Percentiles rank a stretch among this genome's conserved stretches.
Evolutionary conservation across 768 basidiomycete genomes (phyloP).

Genomic region (Boletus rubescentipes): DNA sequence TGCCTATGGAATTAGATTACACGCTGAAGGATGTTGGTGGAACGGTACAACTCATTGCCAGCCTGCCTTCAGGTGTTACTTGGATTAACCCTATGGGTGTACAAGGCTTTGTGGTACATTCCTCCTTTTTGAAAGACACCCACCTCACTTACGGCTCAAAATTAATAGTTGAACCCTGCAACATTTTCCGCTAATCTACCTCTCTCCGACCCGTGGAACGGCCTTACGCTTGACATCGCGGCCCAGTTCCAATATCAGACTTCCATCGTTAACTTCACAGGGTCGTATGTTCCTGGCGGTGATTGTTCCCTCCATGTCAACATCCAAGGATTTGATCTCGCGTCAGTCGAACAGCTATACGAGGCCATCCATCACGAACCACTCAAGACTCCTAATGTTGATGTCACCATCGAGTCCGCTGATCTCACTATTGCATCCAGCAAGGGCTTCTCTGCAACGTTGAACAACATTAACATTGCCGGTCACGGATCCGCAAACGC

Average conservation of each 20-base stretch:
- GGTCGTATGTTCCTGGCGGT: neutral
- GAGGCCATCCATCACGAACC: neutral
- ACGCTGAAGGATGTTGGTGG: neutral
- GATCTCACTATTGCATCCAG: neutral
- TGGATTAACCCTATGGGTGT: constrained; percentile 5
- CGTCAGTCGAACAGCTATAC: neutral
- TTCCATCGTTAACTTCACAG: neutral
- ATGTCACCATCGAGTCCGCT: constrained; percentile 5
- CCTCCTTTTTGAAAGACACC: neutral
- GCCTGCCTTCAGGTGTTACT: constrained; percentile 1
- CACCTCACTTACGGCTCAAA: neutral
- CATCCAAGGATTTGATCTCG: neutral
- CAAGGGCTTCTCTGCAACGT: constrained; percentile 1
- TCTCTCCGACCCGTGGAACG: constrained; percentile 1
- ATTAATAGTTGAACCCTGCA: constrained; percentile 4
- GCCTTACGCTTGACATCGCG: neutral
- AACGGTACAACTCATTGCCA: neutral
- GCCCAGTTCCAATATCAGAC: neutral
- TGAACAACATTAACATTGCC: neutral
- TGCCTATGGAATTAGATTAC: constrained; percentile 4
- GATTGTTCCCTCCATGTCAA: neutral
- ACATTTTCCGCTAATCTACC: neutral
- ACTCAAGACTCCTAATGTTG: neutral
- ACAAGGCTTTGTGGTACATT: constrained; percentile 2
- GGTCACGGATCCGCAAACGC: constrained; percentile 1